Evolutionary conservation across 2,329 filamentous ascomycete genomes (phyloP), one percentile per base, ranked within the genome.

Genomic region (Penicillium sp.): DNA sequence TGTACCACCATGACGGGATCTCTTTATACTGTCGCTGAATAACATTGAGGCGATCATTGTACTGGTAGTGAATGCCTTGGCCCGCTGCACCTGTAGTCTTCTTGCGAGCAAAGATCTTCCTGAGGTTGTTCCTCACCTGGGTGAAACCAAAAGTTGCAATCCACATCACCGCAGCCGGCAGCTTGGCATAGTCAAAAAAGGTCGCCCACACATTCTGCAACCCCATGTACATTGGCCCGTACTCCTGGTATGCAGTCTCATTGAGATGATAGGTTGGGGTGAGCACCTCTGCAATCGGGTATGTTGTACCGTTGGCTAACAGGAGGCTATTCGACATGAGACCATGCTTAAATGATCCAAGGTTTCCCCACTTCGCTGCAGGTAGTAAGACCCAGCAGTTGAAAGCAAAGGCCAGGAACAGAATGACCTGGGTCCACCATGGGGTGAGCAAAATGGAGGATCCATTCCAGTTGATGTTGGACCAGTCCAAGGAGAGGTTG

Each of bases 101-200:
- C 42, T 58, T 61, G 29, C 64, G 64, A 12, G 75, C 66, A 12
- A 70, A 59, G 20, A 78, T 70, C 56, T 78, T 79, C 4, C 52
- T 53, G 20, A 77, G 59, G 15, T 75, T 79, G 1, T 65, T 64
- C 23, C 67, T 71, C 40, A 83, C 71, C 48, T 79, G 72, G 0
- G 69, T 56, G 37, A 69, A 80, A 0, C 80, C 78, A 49, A 83
- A 83, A 0, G 81, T 74, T 3, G 67, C 67, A 62, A 82, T 79
- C 80, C 81, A 84, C 5, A 77, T 76, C 42, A 83, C 71, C 0
- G 80, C 79, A 1, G 80, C 82, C 1, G 78, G 73, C 49, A 81
- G 78, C 7, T 79, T 77, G 5, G 81, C 79, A 48, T 83, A 83
- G 60, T 80, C 79, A 61, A 82, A 83, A 66, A 82, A 82, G 53